phyloP scores from a whole-genome alignment of 2,329 filamentous ascomycete genomes.

The Daldinia eschscholtzii region DNA sequence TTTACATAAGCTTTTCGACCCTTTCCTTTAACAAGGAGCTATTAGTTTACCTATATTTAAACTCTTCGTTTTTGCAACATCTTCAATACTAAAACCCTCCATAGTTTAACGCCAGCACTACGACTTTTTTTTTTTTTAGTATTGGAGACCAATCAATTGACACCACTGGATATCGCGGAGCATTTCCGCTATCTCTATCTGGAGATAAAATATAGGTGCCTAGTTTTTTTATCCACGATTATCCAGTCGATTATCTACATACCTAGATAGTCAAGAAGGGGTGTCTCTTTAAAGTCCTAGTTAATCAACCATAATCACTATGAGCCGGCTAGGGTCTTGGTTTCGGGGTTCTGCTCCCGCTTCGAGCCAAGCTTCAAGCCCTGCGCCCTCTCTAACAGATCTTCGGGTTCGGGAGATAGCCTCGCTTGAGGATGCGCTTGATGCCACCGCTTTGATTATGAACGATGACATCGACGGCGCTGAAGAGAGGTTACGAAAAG shows the following conservation, averaged over 20 bases:
- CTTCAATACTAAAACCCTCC: neutral
- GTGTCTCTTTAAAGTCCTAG: constrained; percentile 3
- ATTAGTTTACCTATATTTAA: neutral
- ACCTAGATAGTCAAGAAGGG: constrained; percentile 8
- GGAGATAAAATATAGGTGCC: neutral
- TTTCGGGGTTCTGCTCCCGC: constrained; percentile 60
- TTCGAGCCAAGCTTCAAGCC: constrained; percentile 52
- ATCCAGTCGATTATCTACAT: neutral
- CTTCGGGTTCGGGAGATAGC: constrained; percentile 61
- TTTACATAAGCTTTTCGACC: constrained; percentile 28
- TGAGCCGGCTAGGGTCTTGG: constrained; percentile 66
- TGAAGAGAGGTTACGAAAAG: constrained; percentile 76
- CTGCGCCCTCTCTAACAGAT: constrained; percentile 51
- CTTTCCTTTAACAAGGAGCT: constrained; percentile 12
- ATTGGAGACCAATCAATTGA: neutral
- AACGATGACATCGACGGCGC: constrained; percentile 91
- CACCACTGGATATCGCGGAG: constrained; percentile 19
- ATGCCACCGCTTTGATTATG: constrained; percentile 79
- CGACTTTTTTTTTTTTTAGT: constrained; percentile 8
- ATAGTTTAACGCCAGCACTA: constrained; percentile 5
- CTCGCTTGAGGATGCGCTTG: constrained; percentile 71
- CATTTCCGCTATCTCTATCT: neutral
- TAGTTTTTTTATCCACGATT: neutral
- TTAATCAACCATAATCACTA: constrained; percentile 45
- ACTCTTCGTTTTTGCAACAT: constrained; percentile 17